Conservation (phyloP, 2,329 filamentous ascomycete species). For the Pyricularia pennisetigena region DNA sequence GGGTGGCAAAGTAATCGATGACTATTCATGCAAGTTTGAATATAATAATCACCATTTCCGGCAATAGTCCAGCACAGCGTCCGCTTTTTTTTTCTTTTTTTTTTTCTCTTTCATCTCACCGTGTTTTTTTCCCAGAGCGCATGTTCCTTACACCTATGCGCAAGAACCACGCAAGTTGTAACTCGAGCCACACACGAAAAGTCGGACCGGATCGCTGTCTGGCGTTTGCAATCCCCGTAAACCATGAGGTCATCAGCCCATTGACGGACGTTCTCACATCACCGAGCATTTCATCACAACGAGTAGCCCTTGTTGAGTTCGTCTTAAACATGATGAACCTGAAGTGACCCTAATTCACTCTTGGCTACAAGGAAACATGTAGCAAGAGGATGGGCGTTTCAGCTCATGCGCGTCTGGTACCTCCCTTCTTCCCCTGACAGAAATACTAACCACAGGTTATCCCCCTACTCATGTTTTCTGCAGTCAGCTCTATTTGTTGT, state of each 20-base stretch:
- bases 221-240: background rate
- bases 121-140: background rate
- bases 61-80: background rate
- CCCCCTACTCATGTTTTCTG: background rate
- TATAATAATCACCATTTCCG: background rate
- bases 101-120: no score
- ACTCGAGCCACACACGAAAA: background rate
- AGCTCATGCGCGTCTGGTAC: background rate
- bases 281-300: background rate
- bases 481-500: background rate
- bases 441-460: background rate
- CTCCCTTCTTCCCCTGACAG: background rate
- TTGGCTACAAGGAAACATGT: background rate
- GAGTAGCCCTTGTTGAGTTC: background rate
- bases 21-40: background rate
- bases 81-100: no score
- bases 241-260: background rate
- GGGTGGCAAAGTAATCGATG: conserved; percentile 2
- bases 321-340: background rate
- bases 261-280: background rate
- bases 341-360: background rate
- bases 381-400: no score
- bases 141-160: background rate
- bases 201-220: background rate
- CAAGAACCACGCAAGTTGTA: background rate